phyloP scores from a whole-genome alignment of 2,329 filamentous ascomycete genomes.

The Pyrenochaeta sp. region DNA sequence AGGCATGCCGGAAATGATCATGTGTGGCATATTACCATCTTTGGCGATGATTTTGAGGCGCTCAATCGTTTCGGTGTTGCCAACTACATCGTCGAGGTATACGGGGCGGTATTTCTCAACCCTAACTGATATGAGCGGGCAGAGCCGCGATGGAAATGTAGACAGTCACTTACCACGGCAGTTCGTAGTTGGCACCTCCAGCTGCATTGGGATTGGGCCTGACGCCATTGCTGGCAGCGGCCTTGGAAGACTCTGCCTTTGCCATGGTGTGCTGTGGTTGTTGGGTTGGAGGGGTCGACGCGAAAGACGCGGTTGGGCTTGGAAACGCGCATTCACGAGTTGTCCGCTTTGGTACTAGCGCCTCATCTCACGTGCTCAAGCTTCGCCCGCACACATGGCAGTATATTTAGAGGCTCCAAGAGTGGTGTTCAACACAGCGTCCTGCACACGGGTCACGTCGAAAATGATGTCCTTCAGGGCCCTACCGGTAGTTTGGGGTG shows the following conservation, averaged over 20 bases:
- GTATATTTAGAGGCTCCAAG: background rate
- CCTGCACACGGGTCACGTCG: background rate
- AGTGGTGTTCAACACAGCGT: background rate
- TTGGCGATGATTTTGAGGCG: constrained; percentile 97
- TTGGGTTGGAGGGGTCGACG: constrained; percentile 31
- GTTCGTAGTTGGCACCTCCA: constrained; percentile 68
- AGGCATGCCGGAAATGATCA: constrained; percentile 99
- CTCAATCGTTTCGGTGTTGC: constrained; percentile 97
- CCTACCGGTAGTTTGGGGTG: background rate
- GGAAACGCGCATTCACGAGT: constrained; percentile 32
- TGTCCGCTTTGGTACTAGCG: constrained; percentile 11
- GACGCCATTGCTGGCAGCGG: constrained; percentile 54
- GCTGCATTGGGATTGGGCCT: constrained; percentile 52
- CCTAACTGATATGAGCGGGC: constrained; percentile 62
- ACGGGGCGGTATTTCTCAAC: constrained; percentile 98
- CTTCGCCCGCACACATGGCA: no score
- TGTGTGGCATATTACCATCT: constrained; percentile 98
- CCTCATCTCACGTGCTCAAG: constrained; percentile 15
- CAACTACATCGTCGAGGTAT: constrained; percentile 95
- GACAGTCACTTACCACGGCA: constrained; percentile 71
- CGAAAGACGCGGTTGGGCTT: constrained; percentile 30
- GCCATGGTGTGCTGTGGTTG: constrained; percentile 50
- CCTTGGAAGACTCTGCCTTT: constrained; percentile 60
- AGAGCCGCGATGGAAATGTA: background rate
- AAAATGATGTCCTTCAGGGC: background rate